A percentile compares a stretch with the other conserved stretches of the same genome.
phyloP scores from a whole-genome alignment of 2,329 filamentous ascomycete species.

The Leptoxyphium fumago region DNA sequence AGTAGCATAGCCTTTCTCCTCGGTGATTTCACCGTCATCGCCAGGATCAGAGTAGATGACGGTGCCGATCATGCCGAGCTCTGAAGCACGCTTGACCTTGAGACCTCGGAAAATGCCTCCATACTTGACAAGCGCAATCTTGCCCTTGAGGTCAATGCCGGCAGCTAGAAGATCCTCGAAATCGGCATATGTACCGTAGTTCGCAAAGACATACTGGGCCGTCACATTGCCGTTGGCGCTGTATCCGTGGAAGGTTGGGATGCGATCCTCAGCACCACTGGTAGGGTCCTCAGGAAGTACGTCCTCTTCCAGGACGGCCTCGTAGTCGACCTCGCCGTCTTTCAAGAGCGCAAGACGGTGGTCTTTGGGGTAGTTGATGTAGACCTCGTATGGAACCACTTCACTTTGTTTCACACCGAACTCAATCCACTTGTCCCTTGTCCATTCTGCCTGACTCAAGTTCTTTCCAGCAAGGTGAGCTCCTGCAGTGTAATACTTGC shows the following conservation, averaged over 20 bases:
- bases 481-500: constrained; percentile 35
- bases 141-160: constrained; percentile 62
- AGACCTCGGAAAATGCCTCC: constrained; percentile 76
- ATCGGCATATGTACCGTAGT: constrained; percentile 77
- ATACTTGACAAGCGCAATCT: constrained; percentile 78
- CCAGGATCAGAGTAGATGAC: constrained; percentile 81
- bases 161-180: constrained; percentile 67
- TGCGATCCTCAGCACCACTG: constrained; percentile 51
- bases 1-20: constrained; percentile 59
- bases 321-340: constrained; percentile 19
- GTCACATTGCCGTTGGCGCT: constrained; percentile 88
- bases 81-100: constrained; percentile 84
- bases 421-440: constrained; percentile 32
- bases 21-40: constrained; percentile 69
- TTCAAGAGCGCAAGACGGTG: constrained; percentile 32
- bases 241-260: constrained; percentile 91
- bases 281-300: constrained; percentile 72
- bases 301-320: constrained; percentile 68
- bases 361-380: constrained; percentile 36
- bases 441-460: constrained; percentile 37
- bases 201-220: constrained; percentile 72
- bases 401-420: constrained; percentile 31
- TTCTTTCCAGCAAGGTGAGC: constrained; percentile 39
- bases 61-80: constrained; percentile 75
- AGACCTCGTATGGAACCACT: constrained; percentile 36